Evolutionary conservation across 768 basidiomycete species (phyloP).

Genomic region (Exidia glandulosa): DNA sequence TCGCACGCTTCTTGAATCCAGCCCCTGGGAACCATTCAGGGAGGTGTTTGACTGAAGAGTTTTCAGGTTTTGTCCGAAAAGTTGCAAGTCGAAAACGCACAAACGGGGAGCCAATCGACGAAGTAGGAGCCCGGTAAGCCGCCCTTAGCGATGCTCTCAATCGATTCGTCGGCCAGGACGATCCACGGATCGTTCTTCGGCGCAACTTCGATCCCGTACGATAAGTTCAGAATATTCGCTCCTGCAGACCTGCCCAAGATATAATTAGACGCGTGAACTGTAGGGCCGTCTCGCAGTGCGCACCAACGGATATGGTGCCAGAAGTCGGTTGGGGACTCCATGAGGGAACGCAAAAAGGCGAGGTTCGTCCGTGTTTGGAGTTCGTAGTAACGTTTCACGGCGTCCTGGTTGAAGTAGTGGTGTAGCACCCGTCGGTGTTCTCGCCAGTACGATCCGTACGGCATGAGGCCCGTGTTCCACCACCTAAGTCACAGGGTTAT

Average conservation of each 20-base stretch:
- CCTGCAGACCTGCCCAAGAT: conserved; percentile 25
- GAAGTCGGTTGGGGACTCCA: background rate
- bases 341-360: background rate
- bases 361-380: conserved; percentile 15
- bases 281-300: background rate
- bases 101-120: conserved; percentile 30
- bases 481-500: background rate
- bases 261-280: background rate
- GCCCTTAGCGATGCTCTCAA: conserved; percentile 23
- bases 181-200: conserved; percentile 34
- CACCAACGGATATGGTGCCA: background rate
- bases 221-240: conserved; percentile 28
- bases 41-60: conserved; percentile 27
- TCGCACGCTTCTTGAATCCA: conserved; percentile 52
- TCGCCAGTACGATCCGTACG: conserved; percentile 28
- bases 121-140: conserved; percentile 32
- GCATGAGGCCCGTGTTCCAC: conserved; percentile 24
- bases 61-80: too few relatives aligned
- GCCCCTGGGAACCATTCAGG: conserved; percentile 61
- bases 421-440: conserved; percentile 26
- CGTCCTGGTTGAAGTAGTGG: conserved; percentile 23
- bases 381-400: conserved; percentile 17
- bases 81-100: conserved; percentile 9
- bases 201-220: conserved; percentile 35
- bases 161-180: conserved; percentile 27